phyloP scores from a whole-genome alignment of 257 asterid species.

The Solanum ossicruentum region DNA sequence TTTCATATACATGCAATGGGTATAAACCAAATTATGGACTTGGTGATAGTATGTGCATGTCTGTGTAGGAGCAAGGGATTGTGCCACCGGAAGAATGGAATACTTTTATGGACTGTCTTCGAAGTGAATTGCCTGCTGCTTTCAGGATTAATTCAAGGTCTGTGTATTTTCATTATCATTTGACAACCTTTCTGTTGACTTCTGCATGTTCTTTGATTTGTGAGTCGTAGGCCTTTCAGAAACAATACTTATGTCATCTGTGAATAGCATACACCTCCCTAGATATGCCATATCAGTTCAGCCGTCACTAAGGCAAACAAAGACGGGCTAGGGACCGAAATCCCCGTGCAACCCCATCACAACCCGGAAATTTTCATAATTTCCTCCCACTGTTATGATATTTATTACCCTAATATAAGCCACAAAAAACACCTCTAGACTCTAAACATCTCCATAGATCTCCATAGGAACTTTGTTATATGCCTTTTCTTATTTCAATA shows the following conservation, averaged over 20 bases:
- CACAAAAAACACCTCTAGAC: no score
- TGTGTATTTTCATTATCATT: background rate
- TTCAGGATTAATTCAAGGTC: slow-evolving; percentile 79
- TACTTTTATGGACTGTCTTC: slow-evolving; percentile 37
- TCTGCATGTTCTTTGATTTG: background rate
- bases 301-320: no score
- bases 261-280: no score
- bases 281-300: no score
- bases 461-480: no score
- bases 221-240: background rate
- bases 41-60: background rate
- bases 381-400: no score
- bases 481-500: no score
- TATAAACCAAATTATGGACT: background rate
- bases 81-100: slow-evolving; percentile 65
- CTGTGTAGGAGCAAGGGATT: slow-evolving; percentile 48
- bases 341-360: no score
- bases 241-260: background rate
- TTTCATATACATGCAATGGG: background rate
- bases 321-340: no score
- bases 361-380: no score
- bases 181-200: background rate
- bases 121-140: slow-evolving; percentile 74
- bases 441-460: no score
- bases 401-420: no score